Evolutionary conservation across 495 filamentous ascomycete genomes (phyloP).

Genomic region (Neurospora sp.): DNA sequence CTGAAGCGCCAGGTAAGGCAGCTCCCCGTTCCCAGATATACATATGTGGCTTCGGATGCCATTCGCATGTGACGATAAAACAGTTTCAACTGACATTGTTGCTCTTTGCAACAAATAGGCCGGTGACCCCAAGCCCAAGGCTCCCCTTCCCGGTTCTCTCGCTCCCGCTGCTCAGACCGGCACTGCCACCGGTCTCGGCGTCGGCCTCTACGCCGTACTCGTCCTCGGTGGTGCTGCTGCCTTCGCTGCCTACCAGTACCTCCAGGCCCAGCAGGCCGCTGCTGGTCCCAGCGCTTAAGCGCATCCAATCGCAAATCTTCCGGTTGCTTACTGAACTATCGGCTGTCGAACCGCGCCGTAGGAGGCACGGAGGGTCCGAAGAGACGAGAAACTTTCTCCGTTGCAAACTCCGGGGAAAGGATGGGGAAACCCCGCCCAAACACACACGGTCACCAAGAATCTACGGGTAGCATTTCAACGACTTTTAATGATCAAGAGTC

Average conservation of each 20-base stretch:
- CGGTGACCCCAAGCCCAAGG: slow-evolving; percentile 71
- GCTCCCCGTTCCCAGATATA: not conserved
- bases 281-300: slow-evolving; percentile 21
- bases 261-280: slow-evolving; percentile 48
- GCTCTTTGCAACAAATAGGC: slow-evolving; percentile 40
- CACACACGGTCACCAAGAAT: not conserved
- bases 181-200: slow-evolving; percentile 48
- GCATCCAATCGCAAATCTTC: not conserved
- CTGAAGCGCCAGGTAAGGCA: slow-evolving; percentile 75
- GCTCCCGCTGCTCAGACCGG: slow-evolving; percentile 40
- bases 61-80: not conserved
- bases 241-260: slow-evolving; percentile 80
- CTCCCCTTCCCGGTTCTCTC: slow-evolving; percentile 33
- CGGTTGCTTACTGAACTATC: not conserved
- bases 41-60: not conserved
- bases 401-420: not conserved
- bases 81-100: slow-evolving; percentile 8
- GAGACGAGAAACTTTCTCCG: not conserved
- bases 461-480: not conserved
- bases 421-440: not conserved
- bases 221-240: slow-evolving; percentile 67
- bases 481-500: not conserved
- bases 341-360: not conserved
- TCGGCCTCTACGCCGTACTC: slow-evolving; percentile 75
- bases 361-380: not conserved